Evolutionary conservation across 2,329 filamentous ascomycete genomes (phyloP).

Genomic region (Microdochium bolleyi): DNA sequence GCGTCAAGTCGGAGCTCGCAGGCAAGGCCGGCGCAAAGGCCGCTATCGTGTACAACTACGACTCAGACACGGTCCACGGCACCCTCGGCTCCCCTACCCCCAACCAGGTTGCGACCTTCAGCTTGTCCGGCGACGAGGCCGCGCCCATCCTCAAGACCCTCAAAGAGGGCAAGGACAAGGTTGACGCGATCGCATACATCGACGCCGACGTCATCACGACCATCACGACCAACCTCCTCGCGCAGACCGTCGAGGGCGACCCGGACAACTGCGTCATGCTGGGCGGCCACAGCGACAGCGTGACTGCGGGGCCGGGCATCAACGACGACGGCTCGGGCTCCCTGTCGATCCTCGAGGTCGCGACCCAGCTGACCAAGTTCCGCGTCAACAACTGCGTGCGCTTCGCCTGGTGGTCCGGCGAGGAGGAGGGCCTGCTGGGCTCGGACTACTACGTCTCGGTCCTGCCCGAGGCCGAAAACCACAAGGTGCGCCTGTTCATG

Average conservation of each 20-base stretch:
- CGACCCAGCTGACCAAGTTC: slow-evolving; percentile 48
- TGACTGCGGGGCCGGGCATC: slow-evolving; percentile 60
- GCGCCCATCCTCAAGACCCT: slow-evolving; percentile 46
- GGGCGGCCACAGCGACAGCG: slow-evolving; percentile 56
- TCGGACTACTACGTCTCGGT: slow-evolving; percentile 54
- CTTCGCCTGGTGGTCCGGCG: slow-evolving; percentile 61
- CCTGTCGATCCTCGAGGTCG: slow-evolving; percentile 53
- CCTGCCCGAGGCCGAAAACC: slow-evolving; percentile 49
- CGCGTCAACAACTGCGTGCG: slow-evolving; percentile 57
- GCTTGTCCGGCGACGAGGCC: slow-evolving; percentile 53
- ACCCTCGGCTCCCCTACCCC: slow-evolving; percentile 57
- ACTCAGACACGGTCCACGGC: slow-evolving; percentile 52
- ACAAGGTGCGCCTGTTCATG: slow-evolving; percentile 57
- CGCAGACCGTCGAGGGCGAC: slow-evolving; percentile 53
- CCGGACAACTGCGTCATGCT: slow-evolving; percentile 57
- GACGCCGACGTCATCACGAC: slow-evolving; percentile 47
- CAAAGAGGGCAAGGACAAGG: slow-evolving; percentile 33
- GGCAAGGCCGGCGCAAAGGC: slow-evolving; percentile 62
- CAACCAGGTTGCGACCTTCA: slow-evolving; percentile 60
- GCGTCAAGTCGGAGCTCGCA: slow-evolving; percentile 60
- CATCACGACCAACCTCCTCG: slow-evolving; percentile 51
- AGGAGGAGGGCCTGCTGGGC: slow-evolving; percentile 58
- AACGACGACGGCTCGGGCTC: slow-evolving; percentile 71
- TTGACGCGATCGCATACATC: slow-evolving; percentile 52
- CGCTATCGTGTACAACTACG: slow-evolving; percentile 69